Evolutionary conservation across 306 rosid genomes (phyloP), one percentile per base, ranked within the genome.

Genomic region (Oxytropis ochrocephala): DNA sequence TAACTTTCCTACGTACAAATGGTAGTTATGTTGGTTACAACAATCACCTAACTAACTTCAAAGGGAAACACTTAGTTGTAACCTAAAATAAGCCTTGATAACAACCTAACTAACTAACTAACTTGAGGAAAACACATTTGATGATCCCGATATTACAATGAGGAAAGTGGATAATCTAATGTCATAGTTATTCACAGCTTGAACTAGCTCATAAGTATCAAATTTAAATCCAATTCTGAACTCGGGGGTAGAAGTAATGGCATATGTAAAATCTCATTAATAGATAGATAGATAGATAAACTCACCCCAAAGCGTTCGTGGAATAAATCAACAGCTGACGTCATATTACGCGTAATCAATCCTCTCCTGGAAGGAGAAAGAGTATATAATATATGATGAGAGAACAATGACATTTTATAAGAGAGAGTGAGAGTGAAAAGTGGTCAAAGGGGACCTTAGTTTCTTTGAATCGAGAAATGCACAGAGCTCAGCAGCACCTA

Each of bases 401-500:
- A 64, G 39, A 18, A 68, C 43, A 19, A 13, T 2, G 4, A 11
- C 29, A 44, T 44, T 44, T 44, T 24, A 56, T 7, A 53, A 61
- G 43, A 39, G 43, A 39, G 61, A 48, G 43, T 44, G 67, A 47
- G 18, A 63, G 14, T 5, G 63, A 6, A 57, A 6, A 41, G 41
- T 6, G 64, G 76, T 73, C 67, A 58, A 62, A 69, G 16, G 56
- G 70, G 24, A 91, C 97, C 95, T 90, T 77, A 94, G 62, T 44
- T 80, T 84, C 68, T 90, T 94, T 1, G 91, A 84, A 87, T 94
- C 91, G 12, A 94, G 96, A 67, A 82, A 72, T 7, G 76, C 61
- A 75, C 97, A 94, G 52, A 94, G 95, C 30, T 91, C 92, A 1
- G 95, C 86, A 13, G 97, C 91, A 79, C 98, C 98, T 88, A 90